Conservation (phyloP, 805 yeast genomes). For the Komagataella phaffii region DNA sequence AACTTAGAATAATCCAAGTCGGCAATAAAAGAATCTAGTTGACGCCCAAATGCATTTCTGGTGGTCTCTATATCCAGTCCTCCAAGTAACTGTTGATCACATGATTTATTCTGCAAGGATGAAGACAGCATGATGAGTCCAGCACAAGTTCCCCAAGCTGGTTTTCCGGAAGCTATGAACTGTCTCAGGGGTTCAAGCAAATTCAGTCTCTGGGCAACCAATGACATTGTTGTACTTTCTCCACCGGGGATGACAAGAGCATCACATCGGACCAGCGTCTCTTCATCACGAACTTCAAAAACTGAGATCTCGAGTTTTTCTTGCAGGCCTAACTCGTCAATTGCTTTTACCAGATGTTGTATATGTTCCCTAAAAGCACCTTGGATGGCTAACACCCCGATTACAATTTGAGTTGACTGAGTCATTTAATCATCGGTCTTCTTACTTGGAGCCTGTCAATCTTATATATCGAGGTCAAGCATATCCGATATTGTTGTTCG, state of each 20-base stretch:
- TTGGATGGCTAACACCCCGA: constrained; percentile 69
- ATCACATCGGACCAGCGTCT: constrained; percentile 35
- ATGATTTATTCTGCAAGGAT: constrained; percentile 35
- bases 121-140: constrained; percentile 59
- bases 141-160: constrained; percentile 83
- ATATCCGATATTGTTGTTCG: background rate
- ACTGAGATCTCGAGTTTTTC: constrained; percentile 14
- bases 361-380: constrained; percentile 71
- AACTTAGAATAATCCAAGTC: constrained; percentile 26
- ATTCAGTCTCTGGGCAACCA: constrained; percentile 54
- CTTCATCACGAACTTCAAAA: constrained; percentile 37
- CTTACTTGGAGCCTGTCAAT: background rate
- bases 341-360: constrained; percentile 27
- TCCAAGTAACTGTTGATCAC: constrained; percentile 44
- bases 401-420: constrained; percentile 8
- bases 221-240: constrained; percentile 56
- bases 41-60: constrained; percentile 73
- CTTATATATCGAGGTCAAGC: background rate
- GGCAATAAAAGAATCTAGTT: constrained; percentile 48
- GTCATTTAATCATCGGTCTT: background rate
- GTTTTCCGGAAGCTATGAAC: constrained; percentile 35
- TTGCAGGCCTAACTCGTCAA: constrained; percentile 2
- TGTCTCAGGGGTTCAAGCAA: constrained; percentile 38
- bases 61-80: constrained; percentile 51
- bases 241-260: constrained; percentile 57